Evolutionary conservation across 23 red algal genomes (phyloP).

Genomic region (Gracilaria domingensis): DNA sequence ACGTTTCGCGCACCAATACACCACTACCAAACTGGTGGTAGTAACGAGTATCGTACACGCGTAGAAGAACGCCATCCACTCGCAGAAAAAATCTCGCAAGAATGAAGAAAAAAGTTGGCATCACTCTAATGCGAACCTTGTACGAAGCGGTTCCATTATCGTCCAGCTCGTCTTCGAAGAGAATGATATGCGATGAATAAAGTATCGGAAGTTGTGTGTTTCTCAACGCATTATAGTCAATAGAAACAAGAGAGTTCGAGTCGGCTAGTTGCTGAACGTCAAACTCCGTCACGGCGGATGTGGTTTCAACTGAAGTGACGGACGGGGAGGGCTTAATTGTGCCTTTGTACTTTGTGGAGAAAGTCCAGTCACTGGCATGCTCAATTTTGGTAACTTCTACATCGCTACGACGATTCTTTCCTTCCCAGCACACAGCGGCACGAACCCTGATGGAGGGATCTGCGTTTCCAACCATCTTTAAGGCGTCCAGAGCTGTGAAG

Average conservation of each 20-base stretch:
- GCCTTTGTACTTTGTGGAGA: constrained; percentile 76
- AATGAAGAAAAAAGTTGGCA: constrained; percentile 82
- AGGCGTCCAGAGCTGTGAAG: constrained; percentile 60
- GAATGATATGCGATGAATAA: constrained; percentile 72
- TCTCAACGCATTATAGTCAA: constrained; percentile 71
- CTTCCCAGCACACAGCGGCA: constrained; percentile 62
- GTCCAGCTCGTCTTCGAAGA: constrained; percentile 98
- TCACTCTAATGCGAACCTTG: constrained; percentile 87
- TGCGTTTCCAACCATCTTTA: constrained; percentile 58
- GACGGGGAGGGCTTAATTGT: constrained; percentile 4
- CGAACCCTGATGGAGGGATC: constrained; percentile 67
- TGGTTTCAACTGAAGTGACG: constrained; percentile 16
- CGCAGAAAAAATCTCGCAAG: constrained; percentile 91
- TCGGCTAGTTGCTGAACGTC: not conserved
- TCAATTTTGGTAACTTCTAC: constrained; percentile 43
- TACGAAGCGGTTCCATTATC: constrained; percentile 86
- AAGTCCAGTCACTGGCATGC: constrained; percentile 83
- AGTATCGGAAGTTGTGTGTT: constrained; percentile 79
- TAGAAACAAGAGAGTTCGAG: constrained; percentile 21
- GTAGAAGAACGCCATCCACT: constrained; percentile 83
- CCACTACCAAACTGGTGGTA: constrained; percentile 77
- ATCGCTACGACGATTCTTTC: constrained; percentile 31
- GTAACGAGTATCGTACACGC: constrained; percentile 91
- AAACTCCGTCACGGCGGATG: not conserved
- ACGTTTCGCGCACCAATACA: constrained; percentile 68